Evolutionary conservation across 805 yeast species (phyloP).

Genomic region (Starmera amethionina): DNA sequence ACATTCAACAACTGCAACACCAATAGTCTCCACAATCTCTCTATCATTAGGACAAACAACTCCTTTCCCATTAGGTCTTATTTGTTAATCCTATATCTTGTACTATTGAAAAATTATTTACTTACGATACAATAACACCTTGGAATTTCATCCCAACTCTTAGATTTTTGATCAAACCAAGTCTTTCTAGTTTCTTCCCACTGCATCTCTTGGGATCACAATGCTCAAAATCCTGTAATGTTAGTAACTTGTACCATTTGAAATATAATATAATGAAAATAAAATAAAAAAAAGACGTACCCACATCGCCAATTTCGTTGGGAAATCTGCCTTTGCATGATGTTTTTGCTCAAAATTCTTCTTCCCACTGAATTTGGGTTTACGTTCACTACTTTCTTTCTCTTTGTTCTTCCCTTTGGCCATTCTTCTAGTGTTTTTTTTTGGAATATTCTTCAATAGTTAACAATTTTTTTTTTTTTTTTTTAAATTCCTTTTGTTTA

Average conservation of each 20-base stretch:
- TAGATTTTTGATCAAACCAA: slow-evolving; percentile 71
- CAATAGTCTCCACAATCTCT: slow-evolving; percentile 64
- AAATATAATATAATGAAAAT: background rate
- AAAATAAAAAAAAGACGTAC: slow-evolving; percentile 3
- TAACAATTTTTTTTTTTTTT: no score
- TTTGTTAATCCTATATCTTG: no score
- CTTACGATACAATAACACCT: slow-evolving; percentile 72
- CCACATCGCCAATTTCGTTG: slow-evolving; percentile 94
- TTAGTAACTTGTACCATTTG: background rate
- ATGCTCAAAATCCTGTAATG: slow-evolving; percentile 69
- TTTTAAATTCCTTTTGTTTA: no score
- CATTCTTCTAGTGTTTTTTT: slow-evolving; percentile 11
- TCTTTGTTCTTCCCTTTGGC: slow-evolving; percentile 38
- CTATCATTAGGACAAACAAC: slow-evolving; percentile 86
- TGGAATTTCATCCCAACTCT: slow-evolving; percentile 90
- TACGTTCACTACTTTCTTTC: slow-evolving; percentile 26
- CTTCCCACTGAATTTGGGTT: slow-evolving; percentile 46
- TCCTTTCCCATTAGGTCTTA: slow-evolving; percentile 69
- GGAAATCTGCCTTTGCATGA: slow-evolving; percentile 33
- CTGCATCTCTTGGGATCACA: slow-evolving; percentile 97
- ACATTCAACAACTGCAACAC: slow-evolving; percentile 98
- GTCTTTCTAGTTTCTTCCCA: slow-evolving; percentile 85
- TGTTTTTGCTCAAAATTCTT: slow-evolving; percentile 29
- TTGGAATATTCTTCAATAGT: background rate
- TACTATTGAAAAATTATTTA: no score